Conservation (phyloP, 305 asterid genomes). For the Ilex paraguariensis region DNA sequence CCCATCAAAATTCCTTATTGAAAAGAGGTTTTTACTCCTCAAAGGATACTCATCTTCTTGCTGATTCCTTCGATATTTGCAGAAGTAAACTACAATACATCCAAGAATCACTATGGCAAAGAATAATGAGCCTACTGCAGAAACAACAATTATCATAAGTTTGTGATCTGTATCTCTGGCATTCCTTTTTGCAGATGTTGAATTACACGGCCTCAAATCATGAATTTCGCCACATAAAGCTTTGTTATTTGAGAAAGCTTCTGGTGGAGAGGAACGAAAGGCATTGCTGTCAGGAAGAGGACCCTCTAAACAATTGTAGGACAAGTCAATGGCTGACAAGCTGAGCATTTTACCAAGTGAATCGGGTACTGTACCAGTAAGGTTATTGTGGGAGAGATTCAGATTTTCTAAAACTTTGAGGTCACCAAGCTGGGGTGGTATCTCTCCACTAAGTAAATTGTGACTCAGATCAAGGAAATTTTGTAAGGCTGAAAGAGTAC, state of each 20-base stretch:
- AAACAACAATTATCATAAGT: neutral
- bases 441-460: neutral
- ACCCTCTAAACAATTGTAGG: neutral
- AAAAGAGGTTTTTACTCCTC: neutral
- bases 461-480: neutral
- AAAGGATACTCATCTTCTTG: neutral
- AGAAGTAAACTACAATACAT: neutral
- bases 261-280: neutral
- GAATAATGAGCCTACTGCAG: neutral
- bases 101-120: neutral
- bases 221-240: neutral
- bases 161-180: neutral
- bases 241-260: too few species aligned
- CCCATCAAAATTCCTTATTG: neutral
- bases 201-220: neutral
- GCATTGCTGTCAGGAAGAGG: neutral
- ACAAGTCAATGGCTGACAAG: neutral
- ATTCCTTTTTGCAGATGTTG: neutral
- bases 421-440: neutral
- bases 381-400: neutral
- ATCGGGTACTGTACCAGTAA: neutral
- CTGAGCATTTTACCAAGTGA: neutral
- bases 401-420: neutral
- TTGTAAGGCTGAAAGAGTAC: neutral
- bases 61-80: neutral